Evolutionary conservation across 768 basidiomycete species (phyloP).

Genomic region (Hemileccinum impolitum): DNA sequence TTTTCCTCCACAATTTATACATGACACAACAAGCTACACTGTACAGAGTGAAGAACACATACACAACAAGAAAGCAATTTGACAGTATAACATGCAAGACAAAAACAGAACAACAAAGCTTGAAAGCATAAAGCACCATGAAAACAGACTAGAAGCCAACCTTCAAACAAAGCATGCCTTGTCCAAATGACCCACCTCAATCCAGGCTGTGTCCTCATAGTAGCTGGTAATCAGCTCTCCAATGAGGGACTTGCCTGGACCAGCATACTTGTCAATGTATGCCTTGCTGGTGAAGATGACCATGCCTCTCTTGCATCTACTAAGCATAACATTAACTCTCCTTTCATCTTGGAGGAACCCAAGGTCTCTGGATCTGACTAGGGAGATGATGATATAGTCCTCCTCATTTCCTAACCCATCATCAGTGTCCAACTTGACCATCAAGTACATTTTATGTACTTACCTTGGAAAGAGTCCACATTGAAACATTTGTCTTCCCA

Average conservation of each 20-base stretch:
- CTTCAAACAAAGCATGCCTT: conserved; percentile 16
- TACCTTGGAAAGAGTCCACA: conserved; percentile 81
- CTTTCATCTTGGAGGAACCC: conserved; percentile 67
- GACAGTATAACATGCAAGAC: conserved; percentile 12
- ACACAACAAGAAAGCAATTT: conserved; percentile 18
- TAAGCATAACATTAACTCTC: conserved; percentile 86
- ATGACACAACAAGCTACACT: conserved; percentile 5
- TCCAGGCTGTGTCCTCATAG: conserved; percentile 36
- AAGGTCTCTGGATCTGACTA: conserved; percentile 58
- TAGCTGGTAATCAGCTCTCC: conserved; percentile 34
- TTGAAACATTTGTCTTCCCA: conserved; percentile 75
- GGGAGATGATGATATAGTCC: conserved; percentile 69
- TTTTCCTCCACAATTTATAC: conserved; percentile 5
- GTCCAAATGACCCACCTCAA: conserved; percentile 31
- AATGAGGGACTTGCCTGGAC: conserved; percentile 44
- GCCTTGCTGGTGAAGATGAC: conserved; percentile 61
- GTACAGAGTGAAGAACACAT: neutral
- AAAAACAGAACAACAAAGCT: neutral
- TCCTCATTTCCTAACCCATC: conserved; percentile 70
- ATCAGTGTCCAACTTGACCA: neutral
- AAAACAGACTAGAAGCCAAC: neutral
- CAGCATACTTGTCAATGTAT: conserved; percentile 57
- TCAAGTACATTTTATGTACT: conserved; percentile 8
- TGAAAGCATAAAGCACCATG: neutral
- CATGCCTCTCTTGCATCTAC: conserved; percentile 76